Base-by-base conservation (phyloP, 192 early-diverging fungal species). In the Entrophospora sp. region DNA sequence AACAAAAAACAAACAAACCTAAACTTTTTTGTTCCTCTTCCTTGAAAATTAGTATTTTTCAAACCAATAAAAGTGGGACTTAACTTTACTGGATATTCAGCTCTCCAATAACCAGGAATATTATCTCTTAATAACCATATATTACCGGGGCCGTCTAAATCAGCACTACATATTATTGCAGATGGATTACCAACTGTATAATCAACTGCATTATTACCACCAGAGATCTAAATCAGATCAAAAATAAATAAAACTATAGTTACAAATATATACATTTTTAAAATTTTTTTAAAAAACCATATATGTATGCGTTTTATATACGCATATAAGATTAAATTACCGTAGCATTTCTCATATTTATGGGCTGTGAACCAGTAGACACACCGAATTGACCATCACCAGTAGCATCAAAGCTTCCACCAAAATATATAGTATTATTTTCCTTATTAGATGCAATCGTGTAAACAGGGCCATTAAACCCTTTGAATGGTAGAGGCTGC, bases 91-190 rank as follows among this genome's bases (percentile, higher is more conserved):
- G 73, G 75, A 44, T 88, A 85, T 59, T 81, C 69, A 35, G 77
- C 79, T 35, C 83, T 74, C 80, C 81, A 86, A 61, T 79, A 86
- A 14, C 89, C 89, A 4, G 84, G 81, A n/a, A 83, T 79, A 62
- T 77, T 71, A 69, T 89, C 81, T 56, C 74, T 77, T 71, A 91
- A 68, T 27, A 91, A 74, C 87, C 87, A 89, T 27, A 49, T 66
- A 40, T 52, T 53, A 20, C 34, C 45, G 3, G 64, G 48, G 3
- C 49, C 48, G 55, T 66, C 64, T 16, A 49, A n/a, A 2, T 38
- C 46, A n/a, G 20, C 9, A 53, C 36, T 51, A 24, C 64, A 66
- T 30, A 20, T 30, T 40, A 66, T 22, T n/a, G 18, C 32, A 22
- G 7, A 28, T 37, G 64, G 48, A 32, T 66, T 36, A 38, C n/a